A percentile compares a stretch with the other conserved stretches of the same genome.
phyloP scores from a whole-genome alignment of 176 grass and related monocot genomes.

The Cymbopogon citratus region DNA sequence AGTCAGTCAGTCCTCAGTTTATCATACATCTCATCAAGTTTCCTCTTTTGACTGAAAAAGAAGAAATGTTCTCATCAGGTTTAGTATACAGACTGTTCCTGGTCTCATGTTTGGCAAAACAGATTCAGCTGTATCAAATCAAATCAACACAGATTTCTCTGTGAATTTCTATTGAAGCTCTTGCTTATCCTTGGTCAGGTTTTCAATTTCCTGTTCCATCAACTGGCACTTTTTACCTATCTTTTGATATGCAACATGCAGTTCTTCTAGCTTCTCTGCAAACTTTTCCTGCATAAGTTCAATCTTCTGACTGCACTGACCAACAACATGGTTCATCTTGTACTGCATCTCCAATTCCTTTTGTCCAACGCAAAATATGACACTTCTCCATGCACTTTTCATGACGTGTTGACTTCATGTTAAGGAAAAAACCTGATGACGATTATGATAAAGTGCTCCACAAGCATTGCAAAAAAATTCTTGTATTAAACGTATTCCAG shows the following conservation, averaged over 20 bases:
- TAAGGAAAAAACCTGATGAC: constrained; percentile 25
- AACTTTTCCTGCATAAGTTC: constrained; percentile 82
- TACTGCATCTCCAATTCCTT: constrained; percentile 92
- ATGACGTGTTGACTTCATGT: constrained; percentile 47
- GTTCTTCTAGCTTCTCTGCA: constrained; percentile 77
- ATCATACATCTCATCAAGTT: constrained; percentile 89
- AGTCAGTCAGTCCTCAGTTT: constrained; percentile 63
- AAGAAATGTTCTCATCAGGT: constrained; percentile 2
- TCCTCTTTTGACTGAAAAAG: constrained; percentile 74
- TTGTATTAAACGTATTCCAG: not conserved
- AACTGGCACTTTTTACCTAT: constrained; percentile 77
- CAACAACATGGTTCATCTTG: constrained; percentile 64
- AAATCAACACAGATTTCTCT: constrained; percentile 46
- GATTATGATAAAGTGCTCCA: constrained; percentile 15
- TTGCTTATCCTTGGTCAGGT: constrained; percentile 80
- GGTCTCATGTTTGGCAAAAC: not conserved
- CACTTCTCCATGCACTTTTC: constrained; percentile 76
- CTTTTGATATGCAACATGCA: constrained; percentile 77
- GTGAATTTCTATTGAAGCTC: constrained; percentile 80
- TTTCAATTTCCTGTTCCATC: constrained; percentile 87
- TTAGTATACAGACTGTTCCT: not conserved
- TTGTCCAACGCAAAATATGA: constrained; percentile 88
- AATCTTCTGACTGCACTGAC: constrained; percentile 78
- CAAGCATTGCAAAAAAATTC: too few relatives aligned
- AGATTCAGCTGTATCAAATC: constrained; percentile 8